Evolutionary conservation across 371 early-diverging fungal genomes (phyloP).

Genomic region (Mucor velutinosus): DNA sequence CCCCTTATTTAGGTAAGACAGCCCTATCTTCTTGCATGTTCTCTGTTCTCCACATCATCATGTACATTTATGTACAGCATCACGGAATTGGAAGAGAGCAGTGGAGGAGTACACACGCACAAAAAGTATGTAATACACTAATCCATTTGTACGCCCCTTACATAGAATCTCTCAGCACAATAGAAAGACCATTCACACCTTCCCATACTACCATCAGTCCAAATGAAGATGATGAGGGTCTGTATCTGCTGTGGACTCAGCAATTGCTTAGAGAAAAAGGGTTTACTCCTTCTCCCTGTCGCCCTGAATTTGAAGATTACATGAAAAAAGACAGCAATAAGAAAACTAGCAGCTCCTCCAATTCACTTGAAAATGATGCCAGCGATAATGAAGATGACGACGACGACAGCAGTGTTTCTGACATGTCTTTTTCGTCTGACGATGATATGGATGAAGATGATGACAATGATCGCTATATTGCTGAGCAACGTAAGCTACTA

Average conservation of each 20-base stretch:
- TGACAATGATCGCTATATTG: background rate
- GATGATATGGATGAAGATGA: constrained; percentile 12
- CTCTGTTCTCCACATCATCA: background rate
- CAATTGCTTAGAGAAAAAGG: constrained; percentile 39
- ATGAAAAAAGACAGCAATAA: constrained; percentile 7
- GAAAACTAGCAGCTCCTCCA: background rate
- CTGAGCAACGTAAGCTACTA: constrained; percentile 10
- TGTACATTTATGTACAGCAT: background rate
- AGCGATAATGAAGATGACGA: constrained; percentile 11
- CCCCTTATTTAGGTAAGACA: constrained; percentile 12
- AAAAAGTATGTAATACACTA: background rate
- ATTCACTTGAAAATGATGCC: background rate
- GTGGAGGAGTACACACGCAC: background rate
- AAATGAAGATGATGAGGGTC: constrained; percentile 36
- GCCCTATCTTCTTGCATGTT: background rate
- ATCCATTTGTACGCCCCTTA: background rate
- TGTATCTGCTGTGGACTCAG: constrained; percentile 43
- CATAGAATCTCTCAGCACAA: background rate
- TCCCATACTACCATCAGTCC: constrained; percentile 14
- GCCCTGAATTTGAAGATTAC: constrained; percentile 11
- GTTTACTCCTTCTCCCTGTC: constrained; percentile 23
- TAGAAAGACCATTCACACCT: constrained; percentile 3
- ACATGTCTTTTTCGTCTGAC: constrained; percentile 8
- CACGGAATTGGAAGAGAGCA: background rate
- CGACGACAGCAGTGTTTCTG: constrained; percentile 31